Conservation (phyloP, 2,329 filamentous ascomycete species). For the Zymoseptoria passerinii region DNA sequence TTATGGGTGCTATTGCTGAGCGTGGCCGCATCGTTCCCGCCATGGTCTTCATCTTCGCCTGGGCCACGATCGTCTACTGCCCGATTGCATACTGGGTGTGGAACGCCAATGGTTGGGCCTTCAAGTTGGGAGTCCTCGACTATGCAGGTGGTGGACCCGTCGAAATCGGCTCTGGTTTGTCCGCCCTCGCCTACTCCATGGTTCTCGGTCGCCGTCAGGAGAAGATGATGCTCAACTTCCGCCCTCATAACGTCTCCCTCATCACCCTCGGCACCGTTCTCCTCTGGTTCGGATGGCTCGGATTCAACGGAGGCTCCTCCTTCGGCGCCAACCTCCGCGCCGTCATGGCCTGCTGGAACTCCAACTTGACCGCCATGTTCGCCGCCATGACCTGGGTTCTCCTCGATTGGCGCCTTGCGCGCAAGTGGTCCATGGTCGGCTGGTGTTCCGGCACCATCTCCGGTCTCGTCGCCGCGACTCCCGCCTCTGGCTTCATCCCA, state of each 20-base stretch:
- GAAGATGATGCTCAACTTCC: conserved; percentile 99
- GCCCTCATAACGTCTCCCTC: conserved; percentile 95
- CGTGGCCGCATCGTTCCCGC: conserved; percentile 84
- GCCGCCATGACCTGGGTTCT: conserved; percentile 88
- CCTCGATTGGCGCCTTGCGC: conserved; percentile 87
- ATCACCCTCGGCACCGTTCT: conserved; percentile 92
- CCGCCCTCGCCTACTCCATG: conserved; percentile 90
- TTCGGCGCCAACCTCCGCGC: conserved; percentile 76
- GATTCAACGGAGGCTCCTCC: conserved; percentile 95
- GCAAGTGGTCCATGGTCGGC: conserved; percentile 90
- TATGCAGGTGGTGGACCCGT: conserved; percentile 95
- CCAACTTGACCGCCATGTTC: conserved; percentile 86
- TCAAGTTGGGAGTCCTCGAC: conserved; percentile 83
- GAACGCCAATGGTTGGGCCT: conserved; percentile 91
- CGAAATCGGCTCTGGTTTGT: conserved; percentile 91
- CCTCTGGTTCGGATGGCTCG: conserved; percentile 98
- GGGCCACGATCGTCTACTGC: conserved; percentile 96
- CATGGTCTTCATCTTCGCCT: conserved; percentile 93
- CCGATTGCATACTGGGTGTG: conserved; percentile 94
- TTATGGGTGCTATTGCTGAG: conserved; percentile 87
- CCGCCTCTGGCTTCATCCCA: conserved; percentile 70
- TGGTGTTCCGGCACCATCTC: conserved; percentile 87
- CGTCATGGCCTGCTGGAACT: conserved; percentile 97
- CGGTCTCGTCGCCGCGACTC: conserved; percentile 79
- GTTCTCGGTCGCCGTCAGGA: conserved; percentile 92